Base-by-base conservation (phyloP, 495 filamentous ascomycete genomes). In the Tricharina praecox region DNA sequence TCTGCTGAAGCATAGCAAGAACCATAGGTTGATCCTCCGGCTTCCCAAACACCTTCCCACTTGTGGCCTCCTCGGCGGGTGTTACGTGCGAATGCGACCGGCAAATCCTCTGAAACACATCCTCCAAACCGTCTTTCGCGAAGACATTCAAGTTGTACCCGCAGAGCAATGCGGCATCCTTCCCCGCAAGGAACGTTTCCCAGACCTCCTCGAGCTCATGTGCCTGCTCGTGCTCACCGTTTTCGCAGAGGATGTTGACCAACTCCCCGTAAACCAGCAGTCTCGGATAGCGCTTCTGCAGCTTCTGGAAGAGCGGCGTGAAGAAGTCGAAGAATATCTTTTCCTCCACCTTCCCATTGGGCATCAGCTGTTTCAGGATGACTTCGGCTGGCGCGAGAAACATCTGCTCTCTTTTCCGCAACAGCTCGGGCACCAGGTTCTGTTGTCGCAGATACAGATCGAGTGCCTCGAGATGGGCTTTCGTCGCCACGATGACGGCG, bases 131-230 rank as follows among this genome's bases (percentile, higher is more conserved):
- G 19, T 62, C 55, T n/a, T 49, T 46, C 35, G 52, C 48, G 42
- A 62, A 62, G 23, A 52, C 56, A 15, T 52, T 50, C 59, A 62
- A 57, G 48, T 59, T 49, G 48, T 62, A 62, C 20, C 60, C 60
- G 46, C 60, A 62, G 3, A 62, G 26, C n/a, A 62, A 48, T 3
- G 50, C 51, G 28, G 59, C 44, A 25, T 56, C 55, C 32, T 54
- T 55, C 2, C 53, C 57, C 18, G 53, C 25, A 19, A 62, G 42
- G 35, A 62, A 62, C 16, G 43, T 42, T 30, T 62, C 55, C 59
- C 60, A 62, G 10, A 56, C 46, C 26, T 51, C 42, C 32, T 62
- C 60, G 26, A 62, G 47, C 28, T 62, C 55, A 34, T 55, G 48
- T 8, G 60, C 60, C 23, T 60, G 46, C 19, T 46, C 36, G 26